These are phyloP conservation scores for Diaporthe citri DNA, from an alignment of 2,329 filamentous ascomycete genomes.

Conservation along the genomic window DNA sequence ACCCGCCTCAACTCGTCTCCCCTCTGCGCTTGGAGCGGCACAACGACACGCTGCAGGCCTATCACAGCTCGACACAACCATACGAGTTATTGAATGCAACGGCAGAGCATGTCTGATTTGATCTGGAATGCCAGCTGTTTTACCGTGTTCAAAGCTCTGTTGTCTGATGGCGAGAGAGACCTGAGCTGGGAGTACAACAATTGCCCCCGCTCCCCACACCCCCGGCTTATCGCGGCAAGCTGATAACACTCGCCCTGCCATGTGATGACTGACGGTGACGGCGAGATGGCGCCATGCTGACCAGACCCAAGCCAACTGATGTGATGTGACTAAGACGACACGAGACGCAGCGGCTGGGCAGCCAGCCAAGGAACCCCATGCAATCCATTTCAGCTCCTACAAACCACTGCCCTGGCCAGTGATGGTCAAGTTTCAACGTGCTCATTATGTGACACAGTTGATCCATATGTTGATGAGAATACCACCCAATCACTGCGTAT, in stretches of 20 bases:
- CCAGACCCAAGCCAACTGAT: neutral
- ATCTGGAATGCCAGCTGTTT: neutral
- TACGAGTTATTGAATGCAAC: neutral
- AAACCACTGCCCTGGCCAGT: too few relatives aligned
- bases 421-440: too few relatives aligned
- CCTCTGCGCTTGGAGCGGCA: neutral
- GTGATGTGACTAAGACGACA: neutral
- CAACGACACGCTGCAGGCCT: neutral
- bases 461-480: too few relatives aligned
- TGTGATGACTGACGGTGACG: conserved; percentile 15
- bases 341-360: neutral
- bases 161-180: neutral
- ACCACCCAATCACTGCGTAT: too few relatives aligned
- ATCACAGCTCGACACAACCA: neutral
- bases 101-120: neutral
- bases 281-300: conserved; percentile 21
- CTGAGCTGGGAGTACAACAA: neutral
- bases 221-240: conserved; percentile 16
- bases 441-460: too few relatives aligned
- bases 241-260: conserved; percentile 18
- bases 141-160: too few relatives aligned
- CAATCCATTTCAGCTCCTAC: neutral
- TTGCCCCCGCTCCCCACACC: neutral
- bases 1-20: neutral
- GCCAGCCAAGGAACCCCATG: neutral